These are phyloP conservation scores for Ogataea wickerhamii DNA, from an alignment of 805 yeast species.

Conservation along the genomic window DNA sequence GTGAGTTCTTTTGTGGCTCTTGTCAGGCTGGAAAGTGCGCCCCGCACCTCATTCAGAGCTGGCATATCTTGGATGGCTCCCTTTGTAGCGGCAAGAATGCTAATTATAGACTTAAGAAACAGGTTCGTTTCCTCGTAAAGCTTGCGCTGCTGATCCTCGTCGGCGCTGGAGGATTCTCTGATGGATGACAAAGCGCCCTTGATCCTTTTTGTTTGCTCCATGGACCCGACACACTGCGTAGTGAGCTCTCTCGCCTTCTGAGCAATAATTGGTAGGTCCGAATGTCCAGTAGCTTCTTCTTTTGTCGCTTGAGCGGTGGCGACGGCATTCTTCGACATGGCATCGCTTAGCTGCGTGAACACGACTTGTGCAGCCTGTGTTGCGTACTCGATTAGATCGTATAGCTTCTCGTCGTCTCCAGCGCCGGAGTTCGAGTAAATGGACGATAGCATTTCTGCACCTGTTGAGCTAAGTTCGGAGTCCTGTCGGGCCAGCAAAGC, in stretches of 20 bases:
- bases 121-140: slow-evolving; percentile 85
- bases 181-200: slow-evolving; percentile 51
- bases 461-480: slow-evolving; percentile 24
- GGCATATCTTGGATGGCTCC: slow-evolving; percentile 79
- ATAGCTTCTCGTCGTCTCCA: slow-evolving; percentile 29
- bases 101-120: slow-evolving; percentile 78
- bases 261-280: slow-evolving; percentile 38
- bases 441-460: slow-evolving; percentile 5
- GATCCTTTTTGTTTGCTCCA: slow-evolving; percentile 74
- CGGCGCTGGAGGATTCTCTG: slow-evolving; percentile 28
- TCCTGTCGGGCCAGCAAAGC: slow-evolving; percentile 24
- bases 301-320: slow-evolving; percentile 41
- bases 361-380: slow-evolving; percentile 65
- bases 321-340: slow-evolving; percentile 61
- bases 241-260: slow-evolving; percentile 73
- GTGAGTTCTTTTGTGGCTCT: slow-evolving; percentile 91
- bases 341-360: slow-evolving; percentile 66
- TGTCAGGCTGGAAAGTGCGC: slow-evolving; percentile 76
- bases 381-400: slow-evolving; percentile 28
- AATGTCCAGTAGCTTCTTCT: slow-evolving; percentile 1
- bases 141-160: slow-evolving; percentile 51
- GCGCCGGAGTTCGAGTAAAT: slow-evolving; percentile 4
- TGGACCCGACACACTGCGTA: slow-evolving; percentile 69
- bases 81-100: slow-evolving; percentile 79
- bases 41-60: slow-evolving; percentile 70